phyloP scores from a whole-genome alignment of 164 flowering plant genomes.

The Tetracentron sinense region DNA sequence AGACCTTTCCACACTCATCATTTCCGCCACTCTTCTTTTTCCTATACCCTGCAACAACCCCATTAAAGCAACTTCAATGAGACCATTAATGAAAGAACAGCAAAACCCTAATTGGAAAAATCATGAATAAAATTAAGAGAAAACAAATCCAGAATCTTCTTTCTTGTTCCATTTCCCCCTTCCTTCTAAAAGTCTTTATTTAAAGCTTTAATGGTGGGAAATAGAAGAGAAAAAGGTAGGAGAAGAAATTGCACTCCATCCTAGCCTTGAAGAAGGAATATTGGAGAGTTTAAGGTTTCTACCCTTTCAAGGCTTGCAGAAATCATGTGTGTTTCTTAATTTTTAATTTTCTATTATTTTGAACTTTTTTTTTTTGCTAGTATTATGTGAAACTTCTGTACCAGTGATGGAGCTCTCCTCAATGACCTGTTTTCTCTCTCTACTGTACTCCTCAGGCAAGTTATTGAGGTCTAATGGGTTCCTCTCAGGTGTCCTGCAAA shows the following conservation, averaged over 20 bases:
- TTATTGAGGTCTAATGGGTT: slow-evolving; percentile 92
- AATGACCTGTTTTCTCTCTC: slow-evolving; percentile 50
- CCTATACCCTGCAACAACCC: slow-evolving; percentile 42
- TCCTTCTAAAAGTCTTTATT: no score
- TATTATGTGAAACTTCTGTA: slow-evolving; percentile 23
- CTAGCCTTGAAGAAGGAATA: no score
- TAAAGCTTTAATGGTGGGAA: no score
- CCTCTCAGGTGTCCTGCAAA: slow-evolving; percentile 66
- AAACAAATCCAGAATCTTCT: no score
- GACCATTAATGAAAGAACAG: slow-evolving; percentile 15
- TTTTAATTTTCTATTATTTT: not conserved
- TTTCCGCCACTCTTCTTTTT: slow-evolving; percentile 64
- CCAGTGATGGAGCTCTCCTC: slow-evolving; percentile 62
- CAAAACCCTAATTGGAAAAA: no score
- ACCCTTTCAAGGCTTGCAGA: not conserved
- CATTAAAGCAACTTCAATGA: slow-evolving; percentile 37
- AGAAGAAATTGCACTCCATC: slow-evolving; percentile 1
- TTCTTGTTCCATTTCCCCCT: no score
- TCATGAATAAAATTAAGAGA: no score
- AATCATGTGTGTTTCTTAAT: not conserved
- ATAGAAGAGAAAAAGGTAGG: slow-evolving; percentile 1
- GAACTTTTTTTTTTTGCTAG: slow-evolving; percentile 29
- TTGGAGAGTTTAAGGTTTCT: not conserved
- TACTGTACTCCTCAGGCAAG: slow-evolving; percentile 70
- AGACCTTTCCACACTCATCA: slow-evolving; percentile 78